Evolutionary conservation across 2,329 filamentous ascomycete species (phyloP).

Genomic region (Monosporascus sp.): DNA sequence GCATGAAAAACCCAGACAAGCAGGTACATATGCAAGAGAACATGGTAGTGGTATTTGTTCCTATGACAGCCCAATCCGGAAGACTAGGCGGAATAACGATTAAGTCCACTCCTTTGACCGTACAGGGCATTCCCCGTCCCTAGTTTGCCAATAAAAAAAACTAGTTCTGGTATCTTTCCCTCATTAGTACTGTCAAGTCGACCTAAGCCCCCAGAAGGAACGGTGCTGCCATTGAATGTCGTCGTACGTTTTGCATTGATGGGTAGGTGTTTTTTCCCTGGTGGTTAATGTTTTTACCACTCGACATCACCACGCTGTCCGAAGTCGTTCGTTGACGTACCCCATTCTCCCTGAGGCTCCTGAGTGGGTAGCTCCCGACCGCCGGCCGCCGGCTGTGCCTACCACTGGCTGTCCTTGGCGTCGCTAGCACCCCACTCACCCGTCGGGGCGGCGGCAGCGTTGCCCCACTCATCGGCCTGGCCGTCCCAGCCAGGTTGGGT

Average conservation of each 20-base stretch:
- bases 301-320: slow-evolving; percentile 2
- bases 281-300: slow-evolving; percentile 8
- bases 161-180: slow-evolving; percentile 92
- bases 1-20: background rate
- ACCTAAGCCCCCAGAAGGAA: slow-evolving; percentile 36
- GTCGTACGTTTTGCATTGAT: background rate
- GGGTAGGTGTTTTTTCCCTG: slow-evolving; percentile 6
- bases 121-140: slow-evolving; percentile 97
- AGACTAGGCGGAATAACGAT: slow-evolving; percentile 65
- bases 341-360: slow-evolving; percentile 33
- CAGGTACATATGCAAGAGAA: slow-evolving; percentile 1
- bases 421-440: slow-evolving; percentile 64
- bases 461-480: slow-evolving; percentile 55
- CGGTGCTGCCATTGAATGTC: slow-evolving; percentile 18
- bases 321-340: slow-evolving; percentile 1
- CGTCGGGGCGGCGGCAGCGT: slow-evolving; percentile 57
- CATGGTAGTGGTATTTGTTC: slow-evolving; percentile 10
- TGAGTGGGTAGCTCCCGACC: background rate
- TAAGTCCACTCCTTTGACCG: slow-evolving; percentile 79
- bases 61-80: slow-evolving; percentile 12
- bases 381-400: slow-evolving; percentile 6
- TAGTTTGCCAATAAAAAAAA: slow-evolving; percentile 23
- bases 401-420: slow-evolving; percentile 35
- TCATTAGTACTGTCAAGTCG: slow-evolving; percentile 82
- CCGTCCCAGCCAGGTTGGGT: slow-evolving; percentile 48